Percentiles rank a stretch among this genome's conserved stretches.
These are phyloP conservation scores for Fusarium anguioides DNA, from an alignment of 2,329 filamentous ascomycete genomes.

Conservation along the genomic window DNA sequence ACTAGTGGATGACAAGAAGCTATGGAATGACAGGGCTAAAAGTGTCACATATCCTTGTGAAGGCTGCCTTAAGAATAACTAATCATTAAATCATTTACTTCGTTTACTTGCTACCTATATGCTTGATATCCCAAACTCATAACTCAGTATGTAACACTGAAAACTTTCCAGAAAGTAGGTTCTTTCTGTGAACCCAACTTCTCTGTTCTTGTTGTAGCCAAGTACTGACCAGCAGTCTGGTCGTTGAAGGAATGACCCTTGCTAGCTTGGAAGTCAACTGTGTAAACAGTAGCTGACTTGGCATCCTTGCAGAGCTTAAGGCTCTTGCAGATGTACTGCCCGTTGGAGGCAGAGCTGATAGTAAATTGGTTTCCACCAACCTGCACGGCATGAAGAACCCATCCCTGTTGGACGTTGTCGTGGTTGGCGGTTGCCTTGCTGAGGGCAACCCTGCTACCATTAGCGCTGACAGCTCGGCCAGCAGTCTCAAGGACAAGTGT, in stretches of 20 bases:
- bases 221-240: neutral
- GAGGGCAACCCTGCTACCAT: neutral
- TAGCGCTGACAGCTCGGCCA: neutral
- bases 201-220: neutral
- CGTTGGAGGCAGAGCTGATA: neutral
- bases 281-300: neutral
- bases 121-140: too few species aligned
- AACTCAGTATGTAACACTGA: constrained; percentile 8
- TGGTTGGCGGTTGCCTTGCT: neutral
- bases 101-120: neutral
- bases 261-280: neutral
- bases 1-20: neutral
- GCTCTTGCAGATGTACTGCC: neutral
- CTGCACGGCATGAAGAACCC: neutral
- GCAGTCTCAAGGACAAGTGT: neutral
- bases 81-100: neutral
- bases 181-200: neutral
- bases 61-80: too few species aligned
- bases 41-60: too few species aligned
- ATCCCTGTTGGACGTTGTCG: neutral
- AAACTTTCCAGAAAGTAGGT: neutral
- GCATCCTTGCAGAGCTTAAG: neutral
- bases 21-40: neutral
- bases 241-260: neutral
- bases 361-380: neutral